A percentile compares a stretch with the other conserved stretches of the same genome.
Conservation (phyloP, 2,329 filamentous ascomycete genomes). For the Hymenoscyphus salicellus region DNA sequence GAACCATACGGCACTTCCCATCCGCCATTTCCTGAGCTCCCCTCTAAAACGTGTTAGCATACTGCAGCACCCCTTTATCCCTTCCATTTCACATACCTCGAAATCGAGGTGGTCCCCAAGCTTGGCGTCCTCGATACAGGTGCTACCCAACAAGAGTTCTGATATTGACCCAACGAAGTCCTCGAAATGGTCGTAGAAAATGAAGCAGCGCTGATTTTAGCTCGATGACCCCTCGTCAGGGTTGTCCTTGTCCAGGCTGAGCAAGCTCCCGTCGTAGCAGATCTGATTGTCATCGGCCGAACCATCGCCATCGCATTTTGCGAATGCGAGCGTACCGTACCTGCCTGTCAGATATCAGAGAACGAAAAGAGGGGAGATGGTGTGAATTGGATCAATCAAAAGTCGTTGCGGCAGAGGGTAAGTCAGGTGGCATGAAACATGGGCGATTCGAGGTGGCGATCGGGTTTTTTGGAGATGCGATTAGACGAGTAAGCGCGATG, state of each 20-base stretch:
- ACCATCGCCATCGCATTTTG: conserved; percentile 15
- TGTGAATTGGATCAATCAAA: not conserved
- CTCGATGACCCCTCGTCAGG: not conserved
- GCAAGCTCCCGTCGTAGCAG: not conserved
- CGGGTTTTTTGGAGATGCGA: not conserved
- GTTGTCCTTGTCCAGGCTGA: not conserved
- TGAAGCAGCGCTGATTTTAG: not conserved
- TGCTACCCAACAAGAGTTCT: not conserved
- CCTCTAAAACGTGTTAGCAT: not conserved
- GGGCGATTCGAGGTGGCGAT: not conserved
- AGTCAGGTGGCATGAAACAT: not conserved
- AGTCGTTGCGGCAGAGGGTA: not conserved
- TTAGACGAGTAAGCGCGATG: not conserved
- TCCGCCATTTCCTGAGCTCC: not conserved
- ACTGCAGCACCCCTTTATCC: not conserved
- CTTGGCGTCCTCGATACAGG: not conserved
- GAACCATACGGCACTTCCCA: not conserved
- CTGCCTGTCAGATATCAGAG: not conserved
- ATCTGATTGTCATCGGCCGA: conserved; percentile 8
- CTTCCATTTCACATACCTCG: not conserved
- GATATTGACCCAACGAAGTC: not conserved
- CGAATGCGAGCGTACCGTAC: not conserved
- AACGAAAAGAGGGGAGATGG: not conserved
- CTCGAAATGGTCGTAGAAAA: not conserved
- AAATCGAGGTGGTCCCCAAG: not conserved